These are phyloP conservation scores for Malus asiatica DNA, from an alignment of 306 rosid species.

Conservation along the genomic window DNA sequence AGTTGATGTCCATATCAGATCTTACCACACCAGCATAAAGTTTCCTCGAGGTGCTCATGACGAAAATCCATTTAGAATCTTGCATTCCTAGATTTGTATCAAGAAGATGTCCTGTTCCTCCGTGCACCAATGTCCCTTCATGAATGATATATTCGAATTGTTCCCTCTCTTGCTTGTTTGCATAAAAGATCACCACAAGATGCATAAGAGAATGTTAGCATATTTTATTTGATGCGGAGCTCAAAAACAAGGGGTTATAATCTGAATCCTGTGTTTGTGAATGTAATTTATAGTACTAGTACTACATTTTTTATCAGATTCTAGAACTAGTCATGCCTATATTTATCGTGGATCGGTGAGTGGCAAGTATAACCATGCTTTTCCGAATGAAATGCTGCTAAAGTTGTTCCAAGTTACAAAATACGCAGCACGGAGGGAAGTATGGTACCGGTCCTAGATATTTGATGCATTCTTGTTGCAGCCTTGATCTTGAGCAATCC, in stretches of 20 bases:
- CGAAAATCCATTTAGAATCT: slow-evolving; percentile 35
- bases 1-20: background rate
- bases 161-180: slow-evolving; percentile 31
- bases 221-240: too few relatives aligned
- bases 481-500: slow-evolving; percentile 31
- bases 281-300: too few relatives aligned
- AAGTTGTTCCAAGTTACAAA: background rate
- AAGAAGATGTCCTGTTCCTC: slow-evolving; percentile 21
- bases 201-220: background rate
- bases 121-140: slow-evolving; percentile 29
- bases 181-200: slow-evolving; percentile 1
- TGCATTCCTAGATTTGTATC: slow-evolving; percentile 21
- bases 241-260: too few relatives aligned
- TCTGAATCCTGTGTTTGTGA: too few relatives aligned
- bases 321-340: too few relatives aligned
- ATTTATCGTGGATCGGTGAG: too few relatives aligned
- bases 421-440: background rate
- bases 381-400: background rate
- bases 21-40: slow-evolving; percentile 30
- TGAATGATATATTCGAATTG: slow-evolving; percentile 25
- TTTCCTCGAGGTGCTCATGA: slow-evolving; percentile 27
- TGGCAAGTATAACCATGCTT: too few relatives aligned
- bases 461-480: slow-evolving; percentile 35
- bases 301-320: too few relatives aligned
- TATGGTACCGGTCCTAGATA: slow-evolving; percentile 36